These are phyloP conservation scores for Radiomyces spectabilis DNA, from an alignment of 192 early-diverging fungal species.

Conservation along the genomic window DNA sequence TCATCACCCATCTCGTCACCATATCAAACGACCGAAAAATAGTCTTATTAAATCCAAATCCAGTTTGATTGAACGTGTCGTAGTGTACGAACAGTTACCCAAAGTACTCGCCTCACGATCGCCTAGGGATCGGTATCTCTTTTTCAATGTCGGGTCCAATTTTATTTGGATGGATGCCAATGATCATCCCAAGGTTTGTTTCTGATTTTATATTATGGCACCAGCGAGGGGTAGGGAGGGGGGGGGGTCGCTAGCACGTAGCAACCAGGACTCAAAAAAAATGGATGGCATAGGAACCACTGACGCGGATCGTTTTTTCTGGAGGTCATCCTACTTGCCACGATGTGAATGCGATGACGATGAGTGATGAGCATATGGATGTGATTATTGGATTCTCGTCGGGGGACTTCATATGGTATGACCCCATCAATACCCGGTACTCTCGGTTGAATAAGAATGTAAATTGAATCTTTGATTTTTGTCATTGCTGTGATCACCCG, in stretches of 20 bases:
- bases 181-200: conserved; percentile 46
- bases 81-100: conserved; percentile 54
- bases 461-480: conserved; percentile 5
- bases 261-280: background rate
- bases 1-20: background rate
- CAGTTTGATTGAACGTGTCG: conserved; percentile 53
- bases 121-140: conserved; percentile 51
- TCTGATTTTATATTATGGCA: no score
- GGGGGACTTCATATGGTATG: conserved; percentile 82
- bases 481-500: background rate
- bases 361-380: conserved; percentile 66
- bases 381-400: conserved; percentile 77
- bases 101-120: conserved; percentile 40
- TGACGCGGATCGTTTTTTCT: conserved; percentile 69
- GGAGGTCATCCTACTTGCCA: conserved; percentile 77
- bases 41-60: conserved; percentile 64
- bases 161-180: conserved; percentile 61
- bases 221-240: no score
- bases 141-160: conserved; percentile 59
- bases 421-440: conserved; percentile 82
- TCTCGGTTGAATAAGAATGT: conserved; percentile 76
- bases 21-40: conserved; percentile 28
- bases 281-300: conserved; percentile 51
- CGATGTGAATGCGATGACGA: conserved; percentile 71
- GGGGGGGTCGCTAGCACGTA: background rate